phyloP scores from a whole-genome alignment of 768 basidiomycete species.

The Termitomyces sp. region DNA sequence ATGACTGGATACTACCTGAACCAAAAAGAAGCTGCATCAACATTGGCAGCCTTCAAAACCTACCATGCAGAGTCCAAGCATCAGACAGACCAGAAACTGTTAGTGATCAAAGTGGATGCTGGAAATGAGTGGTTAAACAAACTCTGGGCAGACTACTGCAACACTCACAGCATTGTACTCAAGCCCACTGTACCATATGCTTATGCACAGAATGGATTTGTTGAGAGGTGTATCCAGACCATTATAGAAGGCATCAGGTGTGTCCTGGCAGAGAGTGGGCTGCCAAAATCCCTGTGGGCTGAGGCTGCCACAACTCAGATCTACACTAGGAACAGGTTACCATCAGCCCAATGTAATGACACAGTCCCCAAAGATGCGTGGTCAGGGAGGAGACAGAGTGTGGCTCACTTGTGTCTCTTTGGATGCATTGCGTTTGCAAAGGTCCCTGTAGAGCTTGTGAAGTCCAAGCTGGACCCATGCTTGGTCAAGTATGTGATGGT shows the following conservation, averaged over 20 bases:
- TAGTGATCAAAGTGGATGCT: neutral
- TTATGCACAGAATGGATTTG: neutral
- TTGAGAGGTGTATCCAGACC: neutral
- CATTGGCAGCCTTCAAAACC: neutral
- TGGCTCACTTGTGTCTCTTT: neutral
- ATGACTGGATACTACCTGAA: neutral
- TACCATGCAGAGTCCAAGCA: neutral
- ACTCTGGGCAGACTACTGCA: neutral
- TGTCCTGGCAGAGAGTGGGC: too few species aligned
- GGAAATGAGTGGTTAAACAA: neutral
- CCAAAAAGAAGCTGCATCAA: neutral
- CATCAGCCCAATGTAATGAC: neutral
- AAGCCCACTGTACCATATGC: neutral
- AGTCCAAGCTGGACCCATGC: too few species aligned
- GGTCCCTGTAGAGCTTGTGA: neutral
- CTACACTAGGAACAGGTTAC: neutral
- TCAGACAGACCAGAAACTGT: neutral
- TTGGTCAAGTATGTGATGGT: too few species aligned
- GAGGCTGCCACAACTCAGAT: neutral
- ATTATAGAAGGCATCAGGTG: neutral
- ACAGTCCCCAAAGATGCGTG: neutral
- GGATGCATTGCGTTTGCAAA: neutral
- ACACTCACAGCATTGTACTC: slow-evolving; percentile 2
- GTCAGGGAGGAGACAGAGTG: neutral
- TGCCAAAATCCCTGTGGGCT: too few species aligned